These are phyloP conservation scores for Schizophyllum amplum DNA, from an alignment of 1,284 basidiomycete genomes.

Conservation along the genomic window DNA sequence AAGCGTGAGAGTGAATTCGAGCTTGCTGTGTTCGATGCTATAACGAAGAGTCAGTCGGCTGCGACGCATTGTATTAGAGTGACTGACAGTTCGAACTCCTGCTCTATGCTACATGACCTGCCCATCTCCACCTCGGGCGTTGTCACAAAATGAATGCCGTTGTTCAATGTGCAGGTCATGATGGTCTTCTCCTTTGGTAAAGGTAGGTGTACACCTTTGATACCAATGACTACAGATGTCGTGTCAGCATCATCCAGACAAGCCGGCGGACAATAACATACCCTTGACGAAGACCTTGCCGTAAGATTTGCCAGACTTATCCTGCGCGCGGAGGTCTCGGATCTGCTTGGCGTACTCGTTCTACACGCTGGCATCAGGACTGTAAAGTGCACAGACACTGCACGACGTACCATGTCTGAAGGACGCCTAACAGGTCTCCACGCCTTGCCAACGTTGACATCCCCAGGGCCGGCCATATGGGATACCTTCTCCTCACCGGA, in stretches of 20 bases:
- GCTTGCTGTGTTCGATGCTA: constrained; percentile 81
- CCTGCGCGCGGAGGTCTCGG: constrained; percentile 68
- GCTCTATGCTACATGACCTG: constrained; percentile 67
- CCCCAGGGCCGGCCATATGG: constrained; percentile 66
- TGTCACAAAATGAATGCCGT: constrained; percentile 94
- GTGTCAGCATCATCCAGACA: constrained; percentile 1
- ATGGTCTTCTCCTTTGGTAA: constrained; percentile 66
- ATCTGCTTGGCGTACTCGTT: constrained; percentile 91
- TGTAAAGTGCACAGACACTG: background rate
- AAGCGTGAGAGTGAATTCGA: constrained; percentile 83
- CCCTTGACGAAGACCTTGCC: constrained; percentile 95
- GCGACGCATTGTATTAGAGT: background rate
- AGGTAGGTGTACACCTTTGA: constrained; percentile 66
- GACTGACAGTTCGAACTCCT: constrained; percentile 90
- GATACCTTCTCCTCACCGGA: constrained; percentile 61
- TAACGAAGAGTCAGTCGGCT: background rate
- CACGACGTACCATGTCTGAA: constrained; percentile 77
- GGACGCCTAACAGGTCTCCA: constrained; percentile 86
- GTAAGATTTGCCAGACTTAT: constrained; percentile 70
- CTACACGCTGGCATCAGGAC: constrained; percentile 29
- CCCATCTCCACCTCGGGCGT: constrained; percentile 73
- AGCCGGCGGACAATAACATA: constrained; percentile 21
- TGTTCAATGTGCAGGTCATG: constrained; percentile 89
- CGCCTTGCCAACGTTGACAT: constrained; percentile 75
- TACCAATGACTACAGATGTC: constrained; percentile 61